phyloP scores from a whole-genome alignment of 164 flowering plant species.

The Annona squamosa region DNA sequence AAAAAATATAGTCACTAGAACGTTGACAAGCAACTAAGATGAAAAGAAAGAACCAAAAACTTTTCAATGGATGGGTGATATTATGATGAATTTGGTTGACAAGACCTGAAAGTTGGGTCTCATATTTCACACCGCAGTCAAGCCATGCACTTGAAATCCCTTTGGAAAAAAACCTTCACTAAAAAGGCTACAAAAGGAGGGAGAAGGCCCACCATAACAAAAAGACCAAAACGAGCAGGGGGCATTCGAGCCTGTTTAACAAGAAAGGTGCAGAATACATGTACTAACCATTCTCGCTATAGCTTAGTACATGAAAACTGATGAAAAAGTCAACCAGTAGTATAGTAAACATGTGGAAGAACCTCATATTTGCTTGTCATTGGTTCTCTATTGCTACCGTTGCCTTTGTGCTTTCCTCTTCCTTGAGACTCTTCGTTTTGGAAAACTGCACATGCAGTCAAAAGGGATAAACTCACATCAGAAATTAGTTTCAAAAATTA shows the following conservation, averaged over 20 bases:
- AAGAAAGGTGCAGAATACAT: neutral
- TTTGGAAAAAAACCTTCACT: neutral
- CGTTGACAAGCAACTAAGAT: no score
- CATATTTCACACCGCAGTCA: no score
- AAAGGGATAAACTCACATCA: neutral
- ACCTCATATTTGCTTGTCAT: constrained; percentile 1
- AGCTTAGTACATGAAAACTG: constrained; percentile 6
- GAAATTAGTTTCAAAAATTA: neutral
- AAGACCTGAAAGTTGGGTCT: no score
- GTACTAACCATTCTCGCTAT: constrained; percentile 1
- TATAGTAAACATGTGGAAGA: neutral
- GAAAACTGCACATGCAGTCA: constrained; percentile 9
- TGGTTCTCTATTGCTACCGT: constrained; percentile 4
- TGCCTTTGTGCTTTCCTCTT: constrained; percentile 15
- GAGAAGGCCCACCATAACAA: neutral
- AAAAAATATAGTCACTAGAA: no score
- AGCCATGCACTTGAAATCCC: neutral
- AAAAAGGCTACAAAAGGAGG: neutral
- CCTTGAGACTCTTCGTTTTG: constrained; percentile 8
- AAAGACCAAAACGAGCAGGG: neutral
- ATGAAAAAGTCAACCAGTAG: neutral
- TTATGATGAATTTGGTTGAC: no score
- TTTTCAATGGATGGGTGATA: no score
- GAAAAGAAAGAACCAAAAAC: no score
- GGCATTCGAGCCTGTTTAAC: neutral